phyloP scores from a whole-genome alignment of 164 flowering plant genomes.

The Liriodendron chinense region DNA sequence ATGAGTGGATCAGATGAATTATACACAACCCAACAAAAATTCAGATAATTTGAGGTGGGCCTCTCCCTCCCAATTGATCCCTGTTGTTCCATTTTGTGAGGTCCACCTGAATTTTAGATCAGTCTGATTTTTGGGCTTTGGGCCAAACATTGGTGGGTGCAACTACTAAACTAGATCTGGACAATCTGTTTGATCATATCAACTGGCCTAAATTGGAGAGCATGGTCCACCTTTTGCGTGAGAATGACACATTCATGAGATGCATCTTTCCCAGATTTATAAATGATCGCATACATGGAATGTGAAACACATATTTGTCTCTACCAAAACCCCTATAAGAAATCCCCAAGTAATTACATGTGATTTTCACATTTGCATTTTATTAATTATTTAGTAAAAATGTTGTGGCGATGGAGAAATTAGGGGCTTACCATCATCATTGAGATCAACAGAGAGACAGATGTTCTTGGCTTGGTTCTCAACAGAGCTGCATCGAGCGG shows the following conservation, averaged over 20 bases:
- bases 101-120: too few relatives aligned
- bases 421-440: slow-evolving; percentile 34
- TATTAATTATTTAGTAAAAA: not conserved
- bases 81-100: too few relatives aligned
- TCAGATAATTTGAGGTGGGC: too few relatives aligned
- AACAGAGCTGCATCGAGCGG: slow-evolving; percentile 22
- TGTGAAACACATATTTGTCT: not conserved
- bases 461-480: slow-evolving; percentile 34
- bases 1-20: too few relatives aligned
- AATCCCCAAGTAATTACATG: not conserved
- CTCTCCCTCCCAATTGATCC: too few relatives aligned
- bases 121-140: too few relatives aligned
- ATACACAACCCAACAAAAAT: too few relatives aligned
- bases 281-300: not conserved
- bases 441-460: slow-evolving; percentile 41
- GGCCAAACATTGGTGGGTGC: too few relatives aligned
- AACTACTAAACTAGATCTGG: too few relatives aligned
- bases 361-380: not conserved
- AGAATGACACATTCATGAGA: not conserved
- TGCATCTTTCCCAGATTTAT: not conserved
- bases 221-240: not conserved
- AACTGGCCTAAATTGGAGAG: too few relatives aligned
- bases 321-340: not conserved
- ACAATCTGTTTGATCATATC: too few relatives aligned
- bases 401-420: not conserved